These are phyloP conservation scores for Ceratocystiopsis sp. DNA, from an alignment of 2,329 filamentous ascomycete genomes.

Conservation along the genomic window DNA sequence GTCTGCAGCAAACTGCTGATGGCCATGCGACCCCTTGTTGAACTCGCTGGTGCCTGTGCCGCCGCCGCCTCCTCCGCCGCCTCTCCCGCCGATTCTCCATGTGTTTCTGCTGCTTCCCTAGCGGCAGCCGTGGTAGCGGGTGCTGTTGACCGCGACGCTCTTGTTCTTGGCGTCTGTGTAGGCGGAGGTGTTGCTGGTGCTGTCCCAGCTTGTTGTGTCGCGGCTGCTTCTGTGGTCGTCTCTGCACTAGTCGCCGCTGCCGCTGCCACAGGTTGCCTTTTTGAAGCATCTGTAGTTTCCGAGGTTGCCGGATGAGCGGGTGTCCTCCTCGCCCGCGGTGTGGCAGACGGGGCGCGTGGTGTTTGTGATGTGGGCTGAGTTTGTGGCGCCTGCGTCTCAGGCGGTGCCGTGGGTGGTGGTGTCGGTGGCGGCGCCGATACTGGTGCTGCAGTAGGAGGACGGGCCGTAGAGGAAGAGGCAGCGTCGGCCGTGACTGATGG, in stretches of 20 bases:
- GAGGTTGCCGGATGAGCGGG: too few relatives aligned
- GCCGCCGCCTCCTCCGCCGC: background rate
- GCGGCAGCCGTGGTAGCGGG: background rate
- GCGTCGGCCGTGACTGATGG: background rate
- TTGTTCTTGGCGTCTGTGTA: background rate
- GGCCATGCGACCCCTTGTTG: background rate
- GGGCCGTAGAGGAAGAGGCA: background rate
- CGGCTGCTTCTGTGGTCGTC: background rate
- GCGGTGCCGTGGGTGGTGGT: background rate
- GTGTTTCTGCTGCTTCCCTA: background rate
- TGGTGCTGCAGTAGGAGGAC: too few relatives aligned
- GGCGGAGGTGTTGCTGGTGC: background rate
- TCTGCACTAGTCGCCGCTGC: background rate
- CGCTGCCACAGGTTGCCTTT: too few relatives aligned
- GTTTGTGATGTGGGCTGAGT: too few relatives aligned
- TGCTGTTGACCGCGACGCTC: background rate
- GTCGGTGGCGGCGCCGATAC: background rate
- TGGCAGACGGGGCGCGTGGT: too few relatives aligned
- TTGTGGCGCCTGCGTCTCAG: too few relatives aligned
- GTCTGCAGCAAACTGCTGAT: background rate
- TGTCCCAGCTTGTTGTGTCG: background rate
- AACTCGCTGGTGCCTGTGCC: background rate
- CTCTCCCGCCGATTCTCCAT: background rate
- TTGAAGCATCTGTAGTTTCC: too few relatives aligned
- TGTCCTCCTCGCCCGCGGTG: too few relatives aligned